Conservation (phyloP, 2,329 filamentous ascomycete species). For the Aspergillus fumigatiaffinis region DNA sequence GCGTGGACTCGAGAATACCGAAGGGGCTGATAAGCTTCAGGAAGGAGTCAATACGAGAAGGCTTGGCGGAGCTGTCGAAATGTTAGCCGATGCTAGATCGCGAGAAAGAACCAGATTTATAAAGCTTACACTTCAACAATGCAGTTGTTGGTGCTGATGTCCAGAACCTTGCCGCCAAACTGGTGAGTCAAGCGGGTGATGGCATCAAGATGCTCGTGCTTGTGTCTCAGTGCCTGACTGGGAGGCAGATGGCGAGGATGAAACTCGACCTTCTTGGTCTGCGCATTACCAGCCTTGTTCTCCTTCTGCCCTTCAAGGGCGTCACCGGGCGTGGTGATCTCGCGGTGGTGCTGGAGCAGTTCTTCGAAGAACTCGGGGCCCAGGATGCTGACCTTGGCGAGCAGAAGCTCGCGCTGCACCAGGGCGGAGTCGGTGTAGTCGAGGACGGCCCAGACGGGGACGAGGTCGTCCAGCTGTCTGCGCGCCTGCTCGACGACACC, state of each 20-base stretch:
- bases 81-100: background rate
- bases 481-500: slow-evolving; percentile 96
- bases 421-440: slow-evolving; percentile 92
- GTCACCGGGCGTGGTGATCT: slow-evolving; percentile 63
- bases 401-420: slow-evolving; percentile 89
- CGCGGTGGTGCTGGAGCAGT: slow-evolving; percentile 88
- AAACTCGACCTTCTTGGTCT: slow-evolving; percentile 57
- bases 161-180: slow-evolving; percentile 93
- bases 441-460: slow-evolving; percentile 96
- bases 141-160: slow-evolving; percentile 97
- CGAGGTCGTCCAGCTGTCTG: slow-evolving; percentile 90
- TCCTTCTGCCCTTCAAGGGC: slow-evolving; percentile 28
- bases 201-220: slow-evolving; percentile 93
- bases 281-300: slow-evolving; percentile 10
- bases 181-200: slow-evolving; percentile 97
- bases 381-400: slow-evolving; percentile 94
- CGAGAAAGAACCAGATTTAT: background rate
- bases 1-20: slow-evolving; percentile 91
- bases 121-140: slow-evolving; percentile 87
- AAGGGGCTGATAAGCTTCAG: slow-evolving; percentile 93
- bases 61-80: slow-evolving; percentile 73
- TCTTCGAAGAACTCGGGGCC: slow-evolving; percentile 99
- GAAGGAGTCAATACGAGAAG: slow-evolving; percentile 90
- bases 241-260: slow-evolving; percentile 83
- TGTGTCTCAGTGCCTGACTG: slow-evolving; percentile 88